Evolutionary conservation across 805 yeast genomes (phyloP).

Genomic region (Barnettozyma siamensis): DNA sequence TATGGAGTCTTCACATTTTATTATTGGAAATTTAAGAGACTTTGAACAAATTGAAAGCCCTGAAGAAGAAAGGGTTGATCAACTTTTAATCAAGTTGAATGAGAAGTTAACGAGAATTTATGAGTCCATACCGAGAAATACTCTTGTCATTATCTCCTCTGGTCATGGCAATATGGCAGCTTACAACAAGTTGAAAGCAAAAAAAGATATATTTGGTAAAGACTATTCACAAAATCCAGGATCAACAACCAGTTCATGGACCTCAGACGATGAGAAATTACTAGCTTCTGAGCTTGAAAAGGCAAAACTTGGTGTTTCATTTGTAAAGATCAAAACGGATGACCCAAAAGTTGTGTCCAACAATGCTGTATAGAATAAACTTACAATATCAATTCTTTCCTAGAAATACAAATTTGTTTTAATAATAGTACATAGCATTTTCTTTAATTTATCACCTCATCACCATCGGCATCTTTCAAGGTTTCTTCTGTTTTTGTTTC

Average conservation of each 20-base stretch:
- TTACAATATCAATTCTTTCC: not conserved
- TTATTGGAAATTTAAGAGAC: conserved; percentile 53
- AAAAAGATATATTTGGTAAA: conserved; percentile 38
- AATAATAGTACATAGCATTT: no score
- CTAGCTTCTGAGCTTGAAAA: conserved; percentile 40
- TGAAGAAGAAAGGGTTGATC: conserved; percentile 11
- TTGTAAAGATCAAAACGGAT: conserved; percentile 40
- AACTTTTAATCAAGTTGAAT: conserved; percentile 30
- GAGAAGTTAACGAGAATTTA: conserved; percentile 44
- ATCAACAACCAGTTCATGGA: conserved; percentile 39
- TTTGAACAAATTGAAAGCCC: conserved; percentile 24
- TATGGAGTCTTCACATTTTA: conserved; percentile 31
- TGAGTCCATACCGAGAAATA: conserved; percentile 46
- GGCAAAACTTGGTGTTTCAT: conserved; percentile 59
- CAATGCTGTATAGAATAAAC: conserved; percentile 2
- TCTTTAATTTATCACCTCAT: conserved; percentile 11
- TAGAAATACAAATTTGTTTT: no score
- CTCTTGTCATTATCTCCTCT: conserved; percentile 55
- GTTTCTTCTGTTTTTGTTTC: not conserved
- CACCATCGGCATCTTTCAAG: conserved; percentile 19
- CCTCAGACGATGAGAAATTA: conserved; percentile 38
- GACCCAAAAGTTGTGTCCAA: no score
- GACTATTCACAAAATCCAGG: conserved; percentile 32
- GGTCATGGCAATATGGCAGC: conserved; percentile 56
- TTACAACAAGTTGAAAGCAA: conserved; percentile 39